Conservation (phyloP, 768 basidiomycete genomes). For the Daedaleopsis sinensis region DNA sequence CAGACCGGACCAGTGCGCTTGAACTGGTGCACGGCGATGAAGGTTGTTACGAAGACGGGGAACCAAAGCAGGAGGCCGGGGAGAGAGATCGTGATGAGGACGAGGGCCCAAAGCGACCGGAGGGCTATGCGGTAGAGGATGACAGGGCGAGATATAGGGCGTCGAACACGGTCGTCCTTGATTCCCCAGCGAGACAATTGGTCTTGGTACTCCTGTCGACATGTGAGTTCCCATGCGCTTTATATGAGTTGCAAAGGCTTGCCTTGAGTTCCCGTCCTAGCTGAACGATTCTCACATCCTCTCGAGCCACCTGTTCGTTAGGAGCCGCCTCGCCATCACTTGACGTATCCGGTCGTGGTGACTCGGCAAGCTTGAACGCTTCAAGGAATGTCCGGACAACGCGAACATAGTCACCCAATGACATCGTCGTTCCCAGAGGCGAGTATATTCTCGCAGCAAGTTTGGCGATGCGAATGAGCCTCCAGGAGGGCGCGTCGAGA, state of each 20-base stretch:
- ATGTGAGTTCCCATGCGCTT: neutral
- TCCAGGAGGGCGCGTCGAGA: constrained; percentile 86
- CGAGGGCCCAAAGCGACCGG: constrained; percentile 63
- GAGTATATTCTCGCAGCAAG: constrained; percentile 81
- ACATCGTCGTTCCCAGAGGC: constrained; percentile 86
- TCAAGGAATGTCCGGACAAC: constrained; percentile 77
- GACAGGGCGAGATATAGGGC: constrained; percentile 50
- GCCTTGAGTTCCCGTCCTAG: constrained; percentile 64
- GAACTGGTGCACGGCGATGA: constrained; percentile 72
- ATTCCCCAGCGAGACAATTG: constrained; percentile 65
- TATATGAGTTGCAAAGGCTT: neutral
- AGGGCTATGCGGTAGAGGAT: constrained; percentile 68
- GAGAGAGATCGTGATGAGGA: constrained; percentile 65
- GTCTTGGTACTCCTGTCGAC: constrained; percentile 70
- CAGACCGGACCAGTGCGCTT: constrained; percentile 81
- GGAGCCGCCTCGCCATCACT: constrained; percentile 23
- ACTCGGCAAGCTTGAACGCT: constrained; percentile 55
- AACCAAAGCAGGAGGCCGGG: constrained; percentile 84
- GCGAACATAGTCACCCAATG: constrained; percentile 82
- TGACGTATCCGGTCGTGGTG: constrained; percentile 15
- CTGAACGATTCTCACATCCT: constrained; percentile 30
- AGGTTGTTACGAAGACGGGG: constrained; percentile 74
- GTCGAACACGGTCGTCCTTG: constrained; percentile 85
- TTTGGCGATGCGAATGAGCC: constrained; percentile 72
- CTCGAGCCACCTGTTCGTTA: constrained; percentile 23